Evolutionary conservation across 225 moss, liverwort and hornwort species (phyloP), one percentile per base, ranked within the genome.

Genomic region (Climacium dendroides): DNA sequence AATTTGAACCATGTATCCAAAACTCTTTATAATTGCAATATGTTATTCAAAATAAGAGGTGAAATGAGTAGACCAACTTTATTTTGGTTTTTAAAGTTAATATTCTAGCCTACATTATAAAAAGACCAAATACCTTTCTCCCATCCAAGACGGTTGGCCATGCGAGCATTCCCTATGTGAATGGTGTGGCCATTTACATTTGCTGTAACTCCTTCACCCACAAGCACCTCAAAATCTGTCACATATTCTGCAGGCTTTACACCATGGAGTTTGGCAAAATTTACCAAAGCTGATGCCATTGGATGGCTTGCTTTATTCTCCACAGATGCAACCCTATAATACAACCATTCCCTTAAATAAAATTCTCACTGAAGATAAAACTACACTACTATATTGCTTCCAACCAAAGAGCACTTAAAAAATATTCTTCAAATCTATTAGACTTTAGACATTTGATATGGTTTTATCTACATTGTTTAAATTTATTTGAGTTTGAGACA

Each of bases 301-400:
- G 91, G 94, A 89, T 94, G 91, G 71, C 93, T 91, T 79, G 94
- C 90, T 89, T 93, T 94, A 77, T 86, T 92, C 72, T 94, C 94
- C 6, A 93, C 85, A 62, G 88, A 91, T 13, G 91, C 93, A 84
- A 92, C 80, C 94, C 90, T 94, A 87, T 34, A 45, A 54, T 43
- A 9, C 28, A 71, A 71, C 2, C 43, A 71, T 43, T 71, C 0
- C 8, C 25, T 9, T 26, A 28, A 45, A 45, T 45, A 45, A 45
- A 45, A 45, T 45, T 45, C n/a, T n/a, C n/a, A 45, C 45, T 45
- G 45, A 45, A 45, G 29, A 72, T 29, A 29, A 72, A 72, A 29
- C 10, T 45, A 5, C 2, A 43, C 0, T 28, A 5, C 6, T 45
- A 29, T 17, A 45, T 2, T 18, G 0, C 13, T 76, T 52, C 5